Base-by-base conservation (phyloP, 352 stramenopile species). In the Pelagophyceae sp. region DNA sequence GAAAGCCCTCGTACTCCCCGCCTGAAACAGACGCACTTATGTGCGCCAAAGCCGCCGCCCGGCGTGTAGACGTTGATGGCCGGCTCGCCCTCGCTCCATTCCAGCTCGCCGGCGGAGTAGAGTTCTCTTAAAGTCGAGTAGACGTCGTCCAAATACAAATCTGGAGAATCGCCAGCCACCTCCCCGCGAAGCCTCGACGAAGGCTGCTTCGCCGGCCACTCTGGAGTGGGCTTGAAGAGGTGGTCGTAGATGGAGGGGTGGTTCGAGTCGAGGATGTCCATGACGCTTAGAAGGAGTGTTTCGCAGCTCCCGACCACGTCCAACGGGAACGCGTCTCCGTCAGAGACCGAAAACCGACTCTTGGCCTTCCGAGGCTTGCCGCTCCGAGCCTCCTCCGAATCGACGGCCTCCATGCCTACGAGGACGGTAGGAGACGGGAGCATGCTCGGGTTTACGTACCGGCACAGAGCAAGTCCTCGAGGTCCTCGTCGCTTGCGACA, bases 71-170 rank as follows among this genome's bases (percentile, higher is more conserved):
- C 29, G 33, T 71, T 71, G 29, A 71, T 71, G 3, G 61, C 61
- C 61, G 61, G 61, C 33, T 71, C 61, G 61, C 61, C 61, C 33
- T 71, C 61, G 61, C 3, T 29, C 61, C 61, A 71, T 31, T 71
- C 61, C n/a, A 71, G 29, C 29, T 71, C 61, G 33, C 61, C 61
- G 15, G n/a, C n/a, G n/a, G 38, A 40, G 33, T 71, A 71, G 29
- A 71, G 33, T 15, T 71, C 61, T 15, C 61, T 27, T 6, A 71
- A 25, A 27, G 61, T 38, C 61, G 61, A 1, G 33, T 29, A 71
- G 15, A 19, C 1, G 15, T 71, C 29, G 29, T 1, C 29, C 3
- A 71, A 25, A 15, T 23, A 71, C n/a, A 19, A 3, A 6, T 71
- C 61, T 27, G 61, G 61, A 27, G 3, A 3, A 27, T 17, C 3